Base-by-base conservation (phyloP, 257 asterid species). In the Leptodermis oblonga region DNA sequence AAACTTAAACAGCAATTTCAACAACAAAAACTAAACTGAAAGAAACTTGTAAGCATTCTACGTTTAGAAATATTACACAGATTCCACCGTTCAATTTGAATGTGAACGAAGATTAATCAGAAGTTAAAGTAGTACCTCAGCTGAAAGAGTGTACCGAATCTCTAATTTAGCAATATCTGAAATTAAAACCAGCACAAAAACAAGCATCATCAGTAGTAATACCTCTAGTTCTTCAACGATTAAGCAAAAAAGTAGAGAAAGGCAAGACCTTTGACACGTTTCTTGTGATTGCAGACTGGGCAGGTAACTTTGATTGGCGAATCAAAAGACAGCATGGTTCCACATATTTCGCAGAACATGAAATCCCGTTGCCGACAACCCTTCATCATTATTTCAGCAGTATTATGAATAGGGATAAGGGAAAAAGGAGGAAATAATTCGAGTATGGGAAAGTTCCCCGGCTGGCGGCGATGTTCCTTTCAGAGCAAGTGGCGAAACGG, bases 291-390 rank as follows among this genome's bases (percentile, higher is more conserved):
- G 85, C 98, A 92, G 53, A 74, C 67, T 18, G 84, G 85, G 77
- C 96, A 92, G 5, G 18, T 49, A 46, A 78, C 90, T 75, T 63
- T 48, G 76, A 74, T 79, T 2, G 75, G 68, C 28, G 85, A 67
- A 14, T 78, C 73, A 70, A 85, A 84, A 7, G 85, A 67, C 51
- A 92, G 70, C 90, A 89, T 73, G 5, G 90, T 77, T 65, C 94
- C 95, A 72, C 96, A 89, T 67, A 79, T 39, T 59, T 79, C 83
- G 75, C 96, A 92, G 84, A 89, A 92, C 95, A 89, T 84, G 81
- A 87, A 92, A 72, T 92, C 98, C n/a, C 96, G 84, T 74, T 83
- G 88, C 62, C 65, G 87, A 55, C 84, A 83, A 5, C 84, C 89
- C 76, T 83, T 58, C 83, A 73, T 53, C 85, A 74, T 79, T 31